These are phyloP conservation scores for Pachyrhizus erosus DNA, from an alignment of 306 rosid genomes.

Conservation along the genomic window DNA sequence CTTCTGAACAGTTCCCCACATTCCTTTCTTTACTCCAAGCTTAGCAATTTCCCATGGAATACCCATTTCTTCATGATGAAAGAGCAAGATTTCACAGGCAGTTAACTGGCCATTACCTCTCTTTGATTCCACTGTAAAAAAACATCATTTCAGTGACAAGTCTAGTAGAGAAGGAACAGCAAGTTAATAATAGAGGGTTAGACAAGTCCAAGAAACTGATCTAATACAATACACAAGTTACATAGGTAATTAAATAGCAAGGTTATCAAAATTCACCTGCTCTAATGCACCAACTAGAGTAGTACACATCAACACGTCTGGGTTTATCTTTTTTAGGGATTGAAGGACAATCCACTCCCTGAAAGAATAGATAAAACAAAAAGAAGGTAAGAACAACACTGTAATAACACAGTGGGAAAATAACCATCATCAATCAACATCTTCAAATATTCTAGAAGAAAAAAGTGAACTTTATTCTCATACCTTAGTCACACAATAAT, in stretches of 20 bases:
- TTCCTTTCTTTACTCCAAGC: conserved; percentile 88
- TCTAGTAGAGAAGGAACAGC: not conserved
- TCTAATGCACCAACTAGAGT: conserved; percentile 80
- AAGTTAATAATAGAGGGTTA: not conserved
- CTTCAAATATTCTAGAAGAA: conserved; percentile 5
- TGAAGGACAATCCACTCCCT: conserved; percentile 66
- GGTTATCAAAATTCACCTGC: conserved; percentile 50
- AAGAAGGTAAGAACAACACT: conserved; percentile 3
- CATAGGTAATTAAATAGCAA: not conserved
- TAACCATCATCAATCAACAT: not conserved
- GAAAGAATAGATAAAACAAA: not conserved
- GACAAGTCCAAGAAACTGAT: not conserved
- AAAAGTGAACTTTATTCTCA: not conserved
- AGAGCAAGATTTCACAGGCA: conserved; percentile 89
- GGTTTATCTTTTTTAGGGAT: conserved; percentile 58
- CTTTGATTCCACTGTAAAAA: conserved; percentile 71
- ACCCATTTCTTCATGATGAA: conserved; percentile 98
- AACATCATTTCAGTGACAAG: conserved; percentile 26
- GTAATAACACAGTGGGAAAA: not conserved
- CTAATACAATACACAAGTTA: not conserved
- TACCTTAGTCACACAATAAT: conserved; percentile 79
- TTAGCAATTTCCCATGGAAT: conserved; percentile 98
- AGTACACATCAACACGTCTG: conserved; percentile 63
- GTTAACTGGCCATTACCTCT: conserved; percentile 65
- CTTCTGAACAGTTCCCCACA: conserved; percentile 96